Base-by-base conservation (phyloP, 2,329 filamentous ascomycete species). In the Aspergillus intermedius region DNA sequence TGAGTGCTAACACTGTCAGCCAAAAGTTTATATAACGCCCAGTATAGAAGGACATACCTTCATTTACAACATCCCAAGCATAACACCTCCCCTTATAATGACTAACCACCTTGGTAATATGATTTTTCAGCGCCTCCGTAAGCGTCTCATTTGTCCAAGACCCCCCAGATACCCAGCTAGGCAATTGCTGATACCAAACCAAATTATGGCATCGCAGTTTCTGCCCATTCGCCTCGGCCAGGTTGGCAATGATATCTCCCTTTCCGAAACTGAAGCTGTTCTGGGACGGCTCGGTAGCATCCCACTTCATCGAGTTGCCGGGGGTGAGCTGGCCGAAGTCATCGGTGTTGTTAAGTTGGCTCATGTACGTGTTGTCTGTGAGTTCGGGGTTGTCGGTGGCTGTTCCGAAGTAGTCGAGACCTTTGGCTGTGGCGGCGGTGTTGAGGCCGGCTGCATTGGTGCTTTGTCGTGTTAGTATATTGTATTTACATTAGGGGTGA, bases 321-420 rank as follows among this genome's bases (percentile, higher is more conserved):
- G 82, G 81, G 0, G 82, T 84, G 22, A 84, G 73, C 62, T 82
- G 77, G 28, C 83, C 83, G 57, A 86, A 86, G 59, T 84, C 80
- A 42, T 70, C 67, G 6, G 76, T 74, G 64, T 86, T 79, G 59
- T 73, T 74, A 39, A 83, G 69, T 51, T 84, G 78, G 17, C 68
- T 63, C 15, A 75, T 67, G 63, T 86, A 87, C 23, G 73, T 58
- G 10, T 66, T 60, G 64, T 86, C 79, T 41, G 67, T 71, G 32
- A 80, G 62, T 53, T 79, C 76, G 13, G 67, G 61, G 37, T 76
- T 77, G 61, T 86, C 80, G 39, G 81, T 80, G 1, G 83, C 82
- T 1, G 80, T 79, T 39, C 79, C 66, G 35, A 81, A 79, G 55
- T 79, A 76, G 53, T 75, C 61, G 52, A 79, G 72, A 17, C 80